Percentiles rank a stretch among this genome's conserved stretches.
These are phyloP conservation scores for Exophiala sp. DNA, from an alignment of 2,329 filamentous ascomycete genomes.

Conservation along the genomic window DNA sequence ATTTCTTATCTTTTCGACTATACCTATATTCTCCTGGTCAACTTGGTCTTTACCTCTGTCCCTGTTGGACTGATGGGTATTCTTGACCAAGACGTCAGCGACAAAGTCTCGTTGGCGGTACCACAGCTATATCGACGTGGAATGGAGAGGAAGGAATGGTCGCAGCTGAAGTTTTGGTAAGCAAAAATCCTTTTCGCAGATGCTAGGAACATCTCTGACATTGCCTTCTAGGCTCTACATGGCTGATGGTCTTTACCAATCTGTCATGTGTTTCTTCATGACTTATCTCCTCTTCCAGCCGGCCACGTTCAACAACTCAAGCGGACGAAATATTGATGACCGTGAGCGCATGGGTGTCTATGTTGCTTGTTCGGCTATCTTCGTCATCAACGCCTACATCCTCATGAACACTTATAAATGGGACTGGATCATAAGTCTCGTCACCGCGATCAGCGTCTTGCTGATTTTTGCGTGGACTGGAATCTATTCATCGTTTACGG, in stretches of 20 bases:
- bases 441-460: slow-evolving; percentile 76
- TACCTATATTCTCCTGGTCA: slow-evolving; percentile 95
- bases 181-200: slow-evolving; percentile 27
- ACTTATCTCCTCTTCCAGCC: slow-evolving; percentile 74
- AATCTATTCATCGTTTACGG: slow-evolving; percentile 66
- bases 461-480: slow-evolving; percentile 96
- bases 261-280: slow-evolving; percentile 87
- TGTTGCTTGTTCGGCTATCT: slow-evolving; percentile 76
- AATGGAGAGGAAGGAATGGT: slow-evolving; percentile 96
- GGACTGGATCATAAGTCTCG: slow-evolving; percentile 92
- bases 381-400: slow-evolving; percentile 91
- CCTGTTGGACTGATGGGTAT: slow-evolving; percentile 95
- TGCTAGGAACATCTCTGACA: slow-evolving; percentile 7
- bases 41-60: slow-evolving; percentile 92
- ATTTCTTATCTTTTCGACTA: slow-evolving; percentile 97
- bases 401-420: slow-evolving; percentile 95
- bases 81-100: slow-evolving; percentile 92
- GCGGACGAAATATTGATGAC: slow-evolving; percentile 73
- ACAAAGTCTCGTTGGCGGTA: slow-evolving; percentile 87
- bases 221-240: slow-evolving; percentile 70
- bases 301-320: slow-evolving; percentile 66
- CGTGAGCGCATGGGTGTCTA: slow-evolving; percentile 82
- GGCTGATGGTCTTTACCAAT: slow-evolving; percentile 92
- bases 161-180: slow-evolving; percentile 92
- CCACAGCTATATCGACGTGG: slow-evolving; percentile 93